These are phyloP conservation scores for Huntiella abstrusa DNA, from an alignment of 2,329 filamentous ascomycete genomes.

Conservation along the genomic window DNA sequence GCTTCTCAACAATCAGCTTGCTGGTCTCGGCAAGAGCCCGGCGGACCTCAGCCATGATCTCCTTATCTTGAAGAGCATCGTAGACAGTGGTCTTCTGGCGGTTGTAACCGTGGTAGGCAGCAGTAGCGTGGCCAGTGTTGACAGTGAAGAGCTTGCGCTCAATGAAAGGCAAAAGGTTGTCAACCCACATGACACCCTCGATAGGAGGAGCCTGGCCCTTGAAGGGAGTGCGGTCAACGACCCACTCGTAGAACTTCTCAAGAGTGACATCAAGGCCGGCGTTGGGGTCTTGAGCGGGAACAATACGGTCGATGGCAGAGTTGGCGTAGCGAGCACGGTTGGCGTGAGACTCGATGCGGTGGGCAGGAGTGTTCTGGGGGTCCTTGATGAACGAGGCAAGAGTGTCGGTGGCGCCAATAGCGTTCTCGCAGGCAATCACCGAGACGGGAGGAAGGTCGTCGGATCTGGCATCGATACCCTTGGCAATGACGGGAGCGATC, in stretches of 20 bases:
- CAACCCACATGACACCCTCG: constrained; percentile 81
- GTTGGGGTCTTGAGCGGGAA: constrained; percentile 68
- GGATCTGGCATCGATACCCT: constrained; percentile 70
- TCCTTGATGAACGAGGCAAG: constrained; percentile 66
- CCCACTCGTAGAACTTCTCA: constrained; percentile 99
- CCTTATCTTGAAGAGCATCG: constrained; percentile 44
- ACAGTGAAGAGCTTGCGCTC: constrained; percentile 99
- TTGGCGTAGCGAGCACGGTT: constrained; percentile 80
- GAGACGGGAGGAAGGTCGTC: constrained; percentile 46
- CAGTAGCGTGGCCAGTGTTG: constrained; percentile 93
- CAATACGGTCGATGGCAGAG: constrained; percentile 95
- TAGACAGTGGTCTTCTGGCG: constrained; percentile 73
- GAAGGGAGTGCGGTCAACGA: constrained; percentile 78
- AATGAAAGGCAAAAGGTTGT: constrained; percentile 82
- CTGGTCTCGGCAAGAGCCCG: constrained; percentile 73
- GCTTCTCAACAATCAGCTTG: constrained; percentile 68
- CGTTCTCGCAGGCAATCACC: constrained; percentile 96
- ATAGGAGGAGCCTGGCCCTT: constrained; percentile 53
- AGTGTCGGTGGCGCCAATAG: constrained; percentile 82
- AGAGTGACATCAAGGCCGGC: constrained; percentile 81
- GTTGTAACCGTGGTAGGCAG: constrained; percentile 86
- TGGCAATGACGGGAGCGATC: constrained; percentile 87
- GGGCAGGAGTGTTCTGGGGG: constrained; percentile 48
- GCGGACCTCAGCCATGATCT: constrained; percentile 63
- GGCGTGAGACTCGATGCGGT: constrained; percentile 48